phyloP scores from a whole-genome alignment of 169 alveolate genomes.

The Besnoitia besnoiti region DNA sequence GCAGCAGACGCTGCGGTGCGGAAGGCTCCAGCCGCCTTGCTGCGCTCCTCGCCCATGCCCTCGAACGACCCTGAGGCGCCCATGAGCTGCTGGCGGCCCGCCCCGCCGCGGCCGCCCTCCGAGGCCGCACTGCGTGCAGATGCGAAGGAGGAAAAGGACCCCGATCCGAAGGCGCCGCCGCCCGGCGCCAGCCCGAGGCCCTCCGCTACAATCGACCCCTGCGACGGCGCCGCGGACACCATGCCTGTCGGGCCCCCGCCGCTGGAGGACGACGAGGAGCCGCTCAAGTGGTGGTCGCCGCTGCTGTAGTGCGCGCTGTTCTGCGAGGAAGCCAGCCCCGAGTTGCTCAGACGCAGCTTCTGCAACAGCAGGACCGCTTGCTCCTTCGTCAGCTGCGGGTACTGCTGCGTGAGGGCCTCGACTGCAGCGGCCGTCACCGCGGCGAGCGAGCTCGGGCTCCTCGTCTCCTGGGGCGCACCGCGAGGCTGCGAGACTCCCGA shows the following conservation, averaged over 20 bases:
- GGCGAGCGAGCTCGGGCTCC: background rate
- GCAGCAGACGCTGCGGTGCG: no score
- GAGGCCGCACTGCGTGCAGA: background rate
- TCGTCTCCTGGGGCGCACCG: background rate
- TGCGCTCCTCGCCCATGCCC: background rate
- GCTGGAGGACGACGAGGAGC: background rate
- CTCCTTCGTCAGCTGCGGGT: slow-evolving; percentile 23
- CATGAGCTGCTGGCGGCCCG: background rate
- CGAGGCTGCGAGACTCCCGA: background rate
- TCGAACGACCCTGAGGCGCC: background rate
- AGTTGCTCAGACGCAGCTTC: background rate
- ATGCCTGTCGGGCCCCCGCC: no score
- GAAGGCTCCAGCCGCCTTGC: background rate
- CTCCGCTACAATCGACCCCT: background rate
- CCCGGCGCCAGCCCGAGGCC: background rate
- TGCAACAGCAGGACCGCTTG: background rate
- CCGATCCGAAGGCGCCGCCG: background rate
- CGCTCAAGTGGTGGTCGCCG: background rate
- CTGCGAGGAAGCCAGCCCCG: background rate
- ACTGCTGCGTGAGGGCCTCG: background rate
- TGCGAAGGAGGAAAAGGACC: background rate
- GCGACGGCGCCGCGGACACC: background rate
- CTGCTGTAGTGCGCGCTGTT: background rate
- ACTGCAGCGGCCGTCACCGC: background rate
- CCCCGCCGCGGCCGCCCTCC: background rate